Evolutionary conservation across 1,284 basidiomycete genomes (phyloP).

Genomic region (Boletus smithii): DNA sequence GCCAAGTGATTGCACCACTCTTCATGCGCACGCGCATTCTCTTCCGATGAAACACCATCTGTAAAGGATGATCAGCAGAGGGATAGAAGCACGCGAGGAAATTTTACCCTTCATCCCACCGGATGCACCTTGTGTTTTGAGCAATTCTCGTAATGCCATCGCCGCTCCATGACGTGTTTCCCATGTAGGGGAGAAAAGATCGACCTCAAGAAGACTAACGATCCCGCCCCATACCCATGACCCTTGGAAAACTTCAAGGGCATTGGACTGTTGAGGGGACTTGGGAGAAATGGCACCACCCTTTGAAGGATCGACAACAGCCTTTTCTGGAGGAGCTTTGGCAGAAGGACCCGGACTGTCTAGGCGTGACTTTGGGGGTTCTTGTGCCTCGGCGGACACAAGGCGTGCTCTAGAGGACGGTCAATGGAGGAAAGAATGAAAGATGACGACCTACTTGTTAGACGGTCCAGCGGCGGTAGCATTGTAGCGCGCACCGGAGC

Average conservation of each 20-base stretch:
- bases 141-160: slow-evolving; percentile 84
- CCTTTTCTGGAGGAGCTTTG: slow-evolving; percentile 51
- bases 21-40: slow-evolving; percentile 71
- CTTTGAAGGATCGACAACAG: slow-evolving; percentile 72
- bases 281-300: slow-evolving; percentile 79
- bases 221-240: slow-evolving; percentile 90
- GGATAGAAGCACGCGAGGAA: neutral
- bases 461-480: slow-evolving; percentile 50
- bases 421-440: slow-evolving; percentile 14
- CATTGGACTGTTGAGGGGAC: slow-evolving; percentile 67
- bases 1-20: slow-evolving; percentile 89
- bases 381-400: slow-evolving; percentile 53
- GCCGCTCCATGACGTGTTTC: slow-evolving; percentile 94
- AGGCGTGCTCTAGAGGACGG: slow-evolving; percentile 56
- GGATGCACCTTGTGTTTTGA: slow-evolving; percentile 81
- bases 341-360: slow-evolving; percentile 50
- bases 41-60: slow-evolving; percentile 50
- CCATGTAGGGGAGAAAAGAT: slow-evolving; percentile 88
- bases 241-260: slow-evolving; percentile 68
- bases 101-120: slow-evolving; percentile 74
- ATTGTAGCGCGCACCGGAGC: slow-evolving; percentile 52
- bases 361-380: slow-evolving; percentile 46
- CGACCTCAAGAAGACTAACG: slow-evolving; percentile 78
- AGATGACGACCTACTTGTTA: slow-evolving; percentile 50
- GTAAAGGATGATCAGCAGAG: slow-evolving; percentile 5